Evolutionary conservation across 805 yeast genomes (phyloP).

Genomic region (Saturnispora hagleri): DNA sequence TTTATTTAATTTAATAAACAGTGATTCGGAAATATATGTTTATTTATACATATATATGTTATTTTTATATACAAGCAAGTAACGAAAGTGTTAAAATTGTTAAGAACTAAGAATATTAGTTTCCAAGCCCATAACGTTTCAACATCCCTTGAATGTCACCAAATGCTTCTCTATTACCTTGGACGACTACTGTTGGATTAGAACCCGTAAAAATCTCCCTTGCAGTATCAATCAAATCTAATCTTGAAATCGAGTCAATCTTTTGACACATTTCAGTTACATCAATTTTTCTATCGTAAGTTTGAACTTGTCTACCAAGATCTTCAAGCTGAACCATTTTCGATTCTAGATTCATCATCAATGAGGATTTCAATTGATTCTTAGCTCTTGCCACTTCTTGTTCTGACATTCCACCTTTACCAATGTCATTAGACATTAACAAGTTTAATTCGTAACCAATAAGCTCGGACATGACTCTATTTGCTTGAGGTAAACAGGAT

Average conservation of each 20-base stretch:
- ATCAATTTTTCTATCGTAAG: conserved; percentile 66
- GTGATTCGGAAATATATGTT: not conserved
- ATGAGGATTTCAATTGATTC: conserved; percentile 78
- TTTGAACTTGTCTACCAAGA: conserved; percentile 87
- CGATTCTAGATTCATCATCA: conserved; percentile 88
- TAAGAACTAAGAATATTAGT: not conserved
- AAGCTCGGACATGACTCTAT: conserved; percentile 73
- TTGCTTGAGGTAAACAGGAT: conserved; percentile 79
- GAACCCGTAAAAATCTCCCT: conserved; percentile 64
- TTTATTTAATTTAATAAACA: not conserved
- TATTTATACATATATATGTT: not conserved
- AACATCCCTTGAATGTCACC: conserved; percentile 72
- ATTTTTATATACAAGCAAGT: not conserved
- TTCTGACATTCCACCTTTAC: conserved; percentile 53
- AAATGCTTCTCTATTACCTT: conserved; percentile 76
- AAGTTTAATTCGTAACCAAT: conserved; percentile 53
- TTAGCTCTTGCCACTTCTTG: conserved; percentile 83
- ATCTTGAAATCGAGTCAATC: conserved; percentile 57
- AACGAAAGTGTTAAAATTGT: not conserved
- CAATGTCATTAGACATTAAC: conserved; percentile 33
- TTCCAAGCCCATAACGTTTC: conserved; percentile 66
- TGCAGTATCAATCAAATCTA: conserved; percentile 68
- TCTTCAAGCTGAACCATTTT: conserved; percentile 93
- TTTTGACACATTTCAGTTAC: conserved; percentile 73
- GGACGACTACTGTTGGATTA: conserved; percentile 78